Evolutionary conservation across 495 filamentous ascomycete genomes (phyloP).

Genomic region (Xylaria bambusicola): DNA sequence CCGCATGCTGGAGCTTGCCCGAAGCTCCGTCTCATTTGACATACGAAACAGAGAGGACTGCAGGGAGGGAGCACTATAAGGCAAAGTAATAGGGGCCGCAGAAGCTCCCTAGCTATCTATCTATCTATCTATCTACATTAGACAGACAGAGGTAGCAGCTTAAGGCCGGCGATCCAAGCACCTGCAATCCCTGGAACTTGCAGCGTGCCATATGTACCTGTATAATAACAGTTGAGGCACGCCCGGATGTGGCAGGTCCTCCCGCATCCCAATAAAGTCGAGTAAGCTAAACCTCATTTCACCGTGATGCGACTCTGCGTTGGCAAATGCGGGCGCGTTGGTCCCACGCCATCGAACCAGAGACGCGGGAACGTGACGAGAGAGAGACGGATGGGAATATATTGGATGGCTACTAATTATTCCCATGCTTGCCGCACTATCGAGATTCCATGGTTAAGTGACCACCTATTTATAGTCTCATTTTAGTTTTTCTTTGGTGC

Average conservation of each 20-base stretch:
- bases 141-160: too few relatives aligned
- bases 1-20: slow-evolving; percentile 15
- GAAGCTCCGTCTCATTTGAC: slow-evolving; percentile 9
- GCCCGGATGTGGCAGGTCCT: slow-evolving; percentile 13
- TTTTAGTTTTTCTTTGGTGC: not conserved
- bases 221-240: not conserved
- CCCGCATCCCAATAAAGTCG: slow-evolving; percentile 6
- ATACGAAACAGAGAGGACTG: slow-evolving; percentile 4
- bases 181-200: not conserved
- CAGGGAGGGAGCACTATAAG: too few relatives aligned
- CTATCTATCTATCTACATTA: too few relatives aligned
- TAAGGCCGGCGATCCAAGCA: slow-evolving; percentile 2
- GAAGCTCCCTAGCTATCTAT: not conserved
- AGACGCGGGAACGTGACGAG: slow-evolving; percentile 4
- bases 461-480: slow-evolving; percentile 12
- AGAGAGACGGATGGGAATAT: slow-evolving; percentile 7
- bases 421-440: not conserved
- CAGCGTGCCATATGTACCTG: slow-evolving; percentile 1
- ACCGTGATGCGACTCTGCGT: slow-evolving; percentile 7
- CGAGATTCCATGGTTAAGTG: slow-evolving; percentile 1
- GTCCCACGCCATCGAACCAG: slow-evolving; percentile 8
- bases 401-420: slow-evolving; percentile 4
- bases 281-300: not conserved
- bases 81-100: not conserved
- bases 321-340: slow-evolving; percentile 6